phyloP scores from a whole-genome alignment of 2,329 filamentous ascomycete genomes.

The Sphaerulina vaccinii region DNA sequence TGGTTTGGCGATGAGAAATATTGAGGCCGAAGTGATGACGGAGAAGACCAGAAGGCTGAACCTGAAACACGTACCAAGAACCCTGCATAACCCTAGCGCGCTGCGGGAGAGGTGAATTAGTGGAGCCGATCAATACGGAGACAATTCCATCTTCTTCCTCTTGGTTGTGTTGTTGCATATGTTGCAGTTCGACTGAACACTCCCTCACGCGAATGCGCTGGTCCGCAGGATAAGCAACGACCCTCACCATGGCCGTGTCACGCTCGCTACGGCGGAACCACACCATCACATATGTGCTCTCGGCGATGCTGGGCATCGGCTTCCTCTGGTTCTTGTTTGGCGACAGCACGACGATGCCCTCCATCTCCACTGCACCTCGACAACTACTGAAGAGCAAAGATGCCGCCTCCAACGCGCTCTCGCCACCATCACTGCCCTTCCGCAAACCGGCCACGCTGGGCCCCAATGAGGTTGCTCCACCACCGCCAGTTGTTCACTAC shows the following conservation, averaged over 20 bases:
- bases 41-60: background rate
- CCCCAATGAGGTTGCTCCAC: constrained; percentile 55
- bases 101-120: background rate
- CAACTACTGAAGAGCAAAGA: constrained; percentile 51
- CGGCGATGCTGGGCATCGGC: constrained; percentile 66
- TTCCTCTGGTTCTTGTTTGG: constrained; percentile 51
- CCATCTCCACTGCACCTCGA: constrained; percentile 46
- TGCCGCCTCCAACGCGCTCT: constrained; percentile 68
- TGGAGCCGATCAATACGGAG: background rate
- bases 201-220: constrained; percentile 5
- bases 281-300: constrained; percentile 71
- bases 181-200: no score
- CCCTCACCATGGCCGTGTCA: constrained; percentile 57
- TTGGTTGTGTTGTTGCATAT: background rate
- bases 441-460: constrained; percentile 61
- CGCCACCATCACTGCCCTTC: constrained; percentile 72
- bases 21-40: background rate
- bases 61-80: background rate
- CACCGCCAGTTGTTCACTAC: constrained; percentile 88
- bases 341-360: constrained; percentile 62
- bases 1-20: no score
- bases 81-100: background rate
- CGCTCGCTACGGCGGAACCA: constrained; percentile 76
- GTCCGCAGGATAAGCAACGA: background rate
- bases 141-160: background rate